Conservation (phyloP, 345 rosid genomes). For the Erodium maritimum region DNA sequence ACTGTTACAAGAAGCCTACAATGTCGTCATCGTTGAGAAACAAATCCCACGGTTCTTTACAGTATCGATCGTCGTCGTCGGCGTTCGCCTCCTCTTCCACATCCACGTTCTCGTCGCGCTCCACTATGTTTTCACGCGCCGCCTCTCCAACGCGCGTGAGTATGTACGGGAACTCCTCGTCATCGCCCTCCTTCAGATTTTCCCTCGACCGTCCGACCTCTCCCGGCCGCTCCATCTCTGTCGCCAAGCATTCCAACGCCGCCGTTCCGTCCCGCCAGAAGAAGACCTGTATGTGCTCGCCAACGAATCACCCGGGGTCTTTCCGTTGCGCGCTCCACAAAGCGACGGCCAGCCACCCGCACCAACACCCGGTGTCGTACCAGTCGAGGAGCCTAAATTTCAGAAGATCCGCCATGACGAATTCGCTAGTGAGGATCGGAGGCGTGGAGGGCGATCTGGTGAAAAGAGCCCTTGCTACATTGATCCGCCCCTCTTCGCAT, state of each 20-base stretch:
- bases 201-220: slow-evolving; percentile 27
- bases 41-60: background rate
- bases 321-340: slow-evolving; percentile 43
- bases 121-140: slow-evolving; percentile 21
- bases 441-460: slow-evolving; percentile 63
- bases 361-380: slow-evolving; percentile 1
- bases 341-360: slow-evolving; percentile 2
- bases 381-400: slow-evolving; percentile 25
- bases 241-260: background rate
- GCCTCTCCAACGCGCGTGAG: slow-evolving; percentile 24
- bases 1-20: slow-evolving; percentile 5
- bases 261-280: slow-evolving; percentile 13
- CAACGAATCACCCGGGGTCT: slow-evolving; percentile 42
- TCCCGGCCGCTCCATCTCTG: slow-evolving; percentile 16
- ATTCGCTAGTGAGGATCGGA: slow-evolving; percentile 49
- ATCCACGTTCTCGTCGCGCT: slow-evolving; percentile 13
- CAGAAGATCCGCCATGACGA: slow-evolving; percentile 51
- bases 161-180: slow-evolving; percentile 7
- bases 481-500: slow-evolving; percentile 53
- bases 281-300: slow-evolving; percentile 45
- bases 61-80: background rate
- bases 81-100: slow-evolving; percentile 30
- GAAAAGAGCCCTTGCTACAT: slow-evolving; percentile 38
- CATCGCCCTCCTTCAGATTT: slow-evolving; percentile 30
- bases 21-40: slow-evolving; percentile 6